Evolutionary conservation across 2,329 filamentous ascomycete species (phyloP).

Genomic region (Stylonectria norvegica): DNA sequence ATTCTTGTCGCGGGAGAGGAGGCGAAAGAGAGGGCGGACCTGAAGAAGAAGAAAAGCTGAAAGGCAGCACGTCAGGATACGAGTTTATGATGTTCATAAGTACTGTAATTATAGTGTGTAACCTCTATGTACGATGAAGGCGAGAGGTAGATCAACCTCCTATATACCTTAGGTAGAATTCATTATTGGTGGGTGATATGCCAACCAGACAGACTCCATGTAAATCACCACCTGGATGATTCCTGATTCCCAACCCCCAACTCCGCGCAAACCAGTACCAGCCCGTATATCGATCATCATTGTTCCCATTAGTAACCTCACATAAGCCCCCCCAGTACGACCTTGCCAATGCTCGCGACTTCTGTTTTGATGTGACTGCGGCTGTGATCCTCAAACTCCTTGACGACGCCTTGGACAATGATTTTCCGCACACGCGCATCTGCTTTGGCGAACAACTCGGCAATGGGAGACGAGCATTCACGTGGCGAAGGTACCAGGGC

Average conservation of each 20-base stretch:
- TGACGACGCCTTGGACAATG: conserved; percentile 78
- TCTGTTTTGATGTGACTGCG: conserved; percentile 73
- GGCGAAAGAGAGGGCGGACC: conserved; percentile 26
- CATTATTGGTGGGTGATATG: conserved; percentile 1
- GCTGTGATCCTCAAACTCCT: conserved; percentile 90
- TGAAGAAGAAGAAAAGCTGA: conserved; percentile 5
- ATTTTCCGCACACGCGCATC: conserved; percentile 85
- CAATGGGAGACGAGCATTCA: conserved; percentile 66
- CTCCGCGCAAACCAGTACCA: too few relatives aligned
- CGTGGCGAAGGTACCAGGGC: conserved; percentile 71
- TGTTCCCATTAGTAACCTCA: conserved; percentile 30
- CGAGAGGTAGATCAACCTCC: conserved; percentile 1
- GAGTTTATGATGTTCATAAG: neutral
- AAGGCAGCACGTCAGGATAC: too few relatives aligned
- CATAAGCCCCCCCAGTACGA: conserved; percentile 85
- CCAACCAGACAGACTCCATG: conserved; percentile 17
- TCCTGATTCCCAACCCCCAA: conserved; percentile 17
- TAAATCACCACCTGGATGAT: conserved; percentile 20
- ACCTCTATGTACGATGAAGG: neutral
- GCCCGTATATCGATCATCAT: too few relatives aligned
- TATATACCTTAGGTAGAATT: conserved; percentile 4
- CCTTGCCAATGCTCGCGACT: conserved; percentile 79
- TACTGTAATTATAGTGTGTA: conserved; percentile 1
- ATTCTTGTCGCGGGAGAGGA: conserved; percentile 64
- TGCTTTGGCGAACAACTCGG: conserved; percentile 85